Evolutionary conservation across 1,284 basidiomycete genomes (phyloP).

Genomic region (Fomitopsis schrenkii): DNA sequence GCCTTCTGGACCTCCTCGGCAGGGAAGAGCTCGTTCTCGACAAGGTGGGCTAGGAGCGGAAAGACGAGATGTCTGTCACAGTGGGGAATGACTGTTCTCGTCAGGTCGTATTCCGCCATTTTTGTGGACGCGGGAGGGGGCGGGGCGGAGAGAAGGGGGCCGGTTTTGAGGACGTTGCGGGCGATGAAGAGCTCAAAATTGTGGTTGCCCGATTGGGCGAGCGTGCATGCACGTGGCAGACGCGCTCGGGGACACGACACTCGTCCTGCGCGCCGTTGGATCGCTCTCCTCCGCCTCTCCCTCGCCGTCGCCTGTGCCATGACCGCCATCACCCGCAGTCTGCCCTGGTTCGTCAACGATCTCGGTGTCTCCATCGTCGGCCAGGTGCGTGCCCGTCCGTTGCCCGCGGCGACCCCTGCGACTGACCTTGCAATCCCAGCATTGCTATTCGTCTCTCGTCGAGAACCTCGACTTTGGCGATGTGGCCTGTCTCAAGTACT

Average conservation of each 20-base stretch:
- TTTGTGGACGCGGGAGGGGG: constrained; percentile 3
- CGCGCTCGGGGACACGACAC: constrained; percentile 1
- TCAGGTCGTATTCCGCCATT: constrained; percentile 88
- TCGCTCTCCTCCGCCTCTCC: background rate
- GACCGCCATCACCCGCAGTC: constrained; percentile 65
- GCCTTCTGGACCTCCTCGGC: constrained; percentile 76
- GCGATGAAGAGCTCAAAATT: constrained; percentile 5
- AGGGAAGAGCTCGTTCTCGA: constrained; percentile 69
- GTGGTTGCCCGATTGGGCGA: constrained; percentile 3
- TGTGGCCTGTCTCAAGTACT: constrained; percentile 84
- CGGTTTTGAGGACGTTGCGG: background rate
- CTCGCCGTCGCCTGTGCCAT: constrained; percentile 33
- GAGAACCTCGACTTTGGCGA: constrained; percentile 87
- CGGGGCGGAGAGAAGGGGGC: background rate
- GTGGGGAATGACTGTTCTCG: constrained; percentile 89
- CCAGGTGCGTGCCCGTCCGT: constrained; percentile 44
- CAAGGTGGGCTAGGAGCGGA: constrained; percentile 87
- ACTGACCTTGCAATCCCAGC: constrained; percentile 35
- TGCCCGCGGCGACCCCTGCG: background rate
- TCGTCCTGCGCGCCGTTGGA: background rate
- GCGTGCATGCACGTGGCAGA: background rate
- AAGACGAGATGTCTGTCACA: constrained; percentile 94
- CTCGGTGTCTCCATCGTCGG: constrained; percentile 83
- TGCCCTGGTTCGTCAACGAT: constrained; percentile 82
- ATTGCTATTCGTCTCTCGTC: constrained; percentile 90